A percentile compares a stretch with the other conserved stretches of the same genome.
phyloP scores from a whole-genome alignment of 169 alveolate species.

The Plasmodium berghei region DNA sequence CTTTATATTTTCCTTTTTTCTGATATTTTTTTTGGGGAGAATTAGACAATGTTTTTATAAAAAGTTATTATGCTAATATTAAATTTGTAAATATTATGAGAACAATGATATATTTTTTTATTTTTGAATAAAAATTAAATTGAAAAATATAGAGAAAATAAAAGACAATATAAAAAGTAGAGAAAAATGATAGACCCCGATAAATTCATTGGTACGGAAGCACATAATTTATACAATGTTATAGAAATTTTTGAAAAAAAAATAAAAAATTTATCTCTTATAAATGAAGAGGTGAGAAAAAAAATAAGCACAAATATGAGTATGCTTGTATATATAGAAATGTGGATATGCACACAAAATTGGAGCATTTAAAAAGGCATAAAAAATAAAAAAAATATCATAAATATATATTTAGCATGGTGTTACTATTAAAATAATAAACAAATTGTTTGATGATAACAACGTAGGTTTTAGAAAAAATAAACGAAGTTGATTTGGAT shows the following conservation, averaged over 20 bases:
- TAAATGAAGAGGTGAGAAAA: slow-evolving; percentile 61
- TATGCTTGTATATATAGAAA: background rate
- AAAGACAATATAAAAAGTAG: background rate
- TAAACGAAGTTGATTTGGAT: slow-evolving; percentile 20
- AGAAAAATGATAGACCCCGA: slow-evolving; percentile 5
- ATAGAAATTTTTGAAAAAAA: slow-evolving; percentile 55
- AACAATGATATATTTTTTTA: too few relatives aligned
- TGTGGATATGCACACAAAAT: background rate
- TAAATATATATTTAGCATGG: too few relatives aligned
- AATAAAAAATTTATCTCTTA: slow-evolving; percentile 29
- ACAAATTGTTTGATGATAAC: background rate
- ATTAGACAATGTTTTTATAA: too few relatives aligned
- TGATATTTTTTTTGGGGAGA: too few relatives aligned
- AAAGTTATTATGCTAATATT: too few relatives aligned
- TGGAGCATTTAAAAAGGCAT: too few relatives aligned
- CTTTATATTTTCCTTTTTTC: too few relatives aligned
- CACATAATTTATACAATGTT: slow-evolving; percentile 45
- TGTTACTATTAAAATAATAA: too few relatives aligned
- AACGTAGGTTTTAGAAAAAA: slow-evolving; percentile 48
- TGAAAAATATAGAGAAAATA: background rate
- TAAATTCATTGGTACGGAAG: slow-evolving; percentile 48
- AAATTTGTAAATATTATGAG: too few relatives aligned
- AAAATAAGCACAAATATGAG: background rate
- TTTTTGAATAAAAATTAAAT: too few relatives aligned
- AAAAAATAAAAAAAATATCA: too few relatives aligned